Conservation (phyloP, 805 yeast species). For the Dipodascopsis tothii region DNA sequence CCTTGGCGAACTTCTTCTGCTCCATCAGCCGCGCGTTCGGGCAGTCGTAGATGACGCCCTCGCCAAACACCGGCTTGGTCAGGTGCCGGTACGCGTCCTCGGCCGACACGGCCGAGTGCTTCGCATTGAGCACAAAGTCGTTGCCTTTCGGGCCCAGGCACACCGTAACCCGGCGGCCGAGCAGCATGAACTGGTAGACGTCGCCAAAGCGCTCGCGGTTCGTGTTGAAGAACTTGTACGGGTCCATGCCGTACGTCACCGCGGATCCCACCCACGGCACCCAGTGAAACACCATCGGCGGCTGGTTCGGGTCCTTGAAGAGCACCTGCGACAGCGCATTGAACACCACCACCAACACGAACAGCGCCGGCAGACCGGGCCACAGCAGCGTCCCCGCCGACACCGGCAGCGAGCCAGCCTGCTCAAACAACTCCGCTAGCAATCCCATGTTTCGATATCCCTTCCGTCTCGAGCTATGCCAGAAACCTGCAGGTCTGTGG, state of each 20-base stretch:
- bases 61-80: constrained; percentile 98
- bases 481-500: too few relatives aligned
- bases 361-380: constrained; percentile 1
- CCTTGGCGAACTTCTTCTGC: constrained; percentile 93
- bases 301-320: constrained; percentile 51
- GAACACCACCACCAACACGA: constrained; percentile 17
- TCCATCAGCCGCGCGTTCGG: constrained; percentile 93
- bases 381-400: too few relatives aligned
- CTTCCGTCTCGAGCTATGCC: too few relatives aligned
- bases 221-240: constrained; percentile 77
- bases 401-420: too few relatives aligned
- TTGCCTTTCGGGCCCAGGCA: constrained; percentile 96
- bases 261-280: constrained; percentile 96
- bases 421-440: too few relatives aligned
- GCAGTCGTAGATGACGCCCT: constrained; percentile 96
- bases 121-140: constrained; percentile 89
- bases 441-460: too few relatives aligned
- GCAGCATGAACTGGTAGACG: constrained; percentile 77
- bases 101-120: constrained; percentile 82
- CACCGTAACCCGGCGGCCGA: constrained; percentile 92
- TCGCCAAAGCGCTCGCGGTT: constrained; percentile 85
- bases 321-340: constrained; percentile 33
- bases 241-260: constrained; percentile 80
- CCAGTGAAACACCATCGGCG: constrained; percentile 85
- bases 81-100: constrained; percentile 92